Percentiles rank a stretch among this genome's conserved stretches.
Evolutionary conservation across 805 yeast species (phyloP).

Genomic region (Hyphopichia homilentoma): DNA sequence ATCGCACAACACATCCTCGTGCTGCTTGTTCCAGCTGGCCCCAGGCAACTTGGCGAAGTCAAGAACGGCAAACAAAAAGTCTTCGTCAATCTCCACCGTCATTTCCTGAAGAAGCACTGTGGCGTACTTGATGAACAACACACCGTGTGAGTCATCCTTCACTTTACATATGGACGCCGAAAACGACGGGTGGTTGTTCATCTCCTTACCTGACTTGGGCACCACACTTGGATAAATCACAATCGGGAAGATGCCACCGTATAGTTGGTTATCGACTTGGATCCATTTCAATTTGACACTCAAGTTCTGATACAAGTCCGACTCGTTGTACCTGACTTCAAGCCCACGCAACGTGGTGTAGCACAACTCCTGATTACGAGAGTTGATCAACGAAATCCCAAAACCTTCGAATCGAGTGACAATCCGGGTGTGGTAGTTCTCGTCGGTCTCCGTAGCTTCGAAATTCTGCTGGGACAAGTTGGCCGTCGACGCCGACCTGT

Average conservation of each 20-base stretch:
- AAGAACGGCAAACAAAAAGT: conserved; percentile 74
- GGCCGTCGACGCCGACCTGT: conserved; percentile 25
- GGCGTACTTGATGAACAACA: conserved; percentile 84
- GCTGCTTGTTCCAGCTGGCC: conserved; percentile 61
- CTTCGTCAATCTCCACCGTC: conserved; percentile 92
- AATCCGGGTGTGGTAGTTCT: conserved; percentile 49
- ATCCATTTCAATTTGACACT: conserved; percentile 88
- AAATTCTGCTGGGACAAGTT: conserved; percentile 42
- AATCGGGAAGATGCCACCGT: conserved; percentile 85
- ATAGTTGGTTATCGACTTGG: conserved; percentile 88
- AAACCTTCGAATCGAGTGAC: conserved; percentile 74
- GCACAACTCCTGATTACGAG: conserved; percentile 69
- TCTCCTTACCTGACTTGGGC: conserved; percentile 78
- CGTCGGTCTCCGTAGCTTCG: conserved; percentile 53
- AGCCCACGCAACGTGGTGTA: conserved; percentile 81
- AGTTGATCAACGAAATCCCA: conserved; percentile 80
- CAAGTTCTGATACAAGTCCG: conserved; percentile 77
- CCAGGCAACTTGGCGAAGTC: conserved; percentile 82
- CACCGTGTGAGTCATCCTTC: conserved; percentile 89
- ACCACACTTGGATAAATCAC: conserved; percentile 85
- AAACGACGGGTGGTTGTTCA: conserved; percentile 85
- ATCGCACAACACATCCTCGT: conserved; percentile 55
- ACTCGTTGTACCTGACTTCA: conserved; percentile 76
- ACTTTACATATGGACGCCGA: conserved; percentile 81
- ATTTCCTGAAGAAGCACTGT: conserved; percentile 86